phyloP scores from a whole-genome alignment of 2,329 filamentous ascomycete species.

The Akanthomyces muscarius region DNA sequence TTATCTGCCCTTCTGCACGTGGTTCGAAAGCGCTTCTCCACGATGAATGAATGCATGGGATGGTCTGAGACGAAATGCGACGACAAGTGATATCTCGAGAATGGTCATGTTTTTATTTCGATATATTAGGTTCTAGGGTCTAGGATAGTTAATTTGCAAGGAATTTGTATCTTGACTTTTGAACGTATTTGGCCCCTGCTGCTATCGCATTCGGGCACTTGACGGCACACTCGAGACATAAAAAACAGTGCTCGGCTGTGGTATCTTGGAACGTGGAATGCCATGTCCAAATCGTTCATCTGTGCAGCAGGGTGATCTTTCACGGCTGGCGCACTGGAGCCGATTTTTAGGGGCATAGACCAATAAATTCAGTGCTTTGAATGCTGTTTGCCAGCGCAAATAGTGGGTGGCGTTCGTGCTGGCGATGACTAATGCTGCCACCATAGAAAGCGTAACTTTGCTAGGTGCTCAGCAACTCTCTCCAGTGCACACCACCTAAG shows the following conservation, averaged over 20 bases:
- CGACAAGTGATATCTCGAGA: slow-evolving; percentile 11
- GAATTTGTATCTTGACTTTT: slow-evolving; percentile 12
- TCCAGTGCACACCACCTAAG: slow-evolving; percentile 19
- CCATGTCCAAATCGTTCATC: too few relatives aligned
- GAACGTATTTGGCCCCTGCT: neutral
- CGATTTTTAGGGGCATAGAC: neutral
- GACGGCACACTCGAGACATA: too few relatives aligned
- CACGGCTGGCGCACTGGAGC: too few relatives aligned
- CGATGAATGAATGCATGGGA: slow-evolving; percentile 31
- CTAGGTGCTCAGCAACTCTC: slow-evolving; percentile 17
- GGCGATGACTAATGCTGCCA: slow-evolving; percentile 18
- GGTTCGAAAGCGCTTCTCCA: slow-evolving; percentile 49
- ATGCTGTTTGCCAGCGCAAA: neutral
- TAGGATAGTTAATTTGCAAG: slow-evolving; percentile 15
- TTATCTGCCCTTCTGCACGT: slow-evolving; percentile 40
- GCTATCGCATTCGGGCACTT: too few relatives aligned
- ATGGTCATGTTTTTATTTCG: slow-evolving; percentile 14
- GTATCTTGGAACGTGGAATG: too few relatives aligned
- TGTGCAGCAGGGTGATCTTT: too few relatives aligned
- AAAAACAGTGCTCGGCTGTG: neutral
- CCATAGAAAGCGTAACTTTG: slow-evolving; percentile 17
- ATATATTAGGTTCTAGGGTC: slow-evolving; percentile 15
- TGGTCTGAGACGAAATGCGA: slow-evolving; percentile 24
- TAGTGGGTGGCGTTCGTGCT: neutral
- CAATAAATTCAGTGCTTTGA: neutral